Evolutionary conservation across 108 stramenopile genomes (phyloP).

Genomic region (Licmophora abbreviata): DNA sequence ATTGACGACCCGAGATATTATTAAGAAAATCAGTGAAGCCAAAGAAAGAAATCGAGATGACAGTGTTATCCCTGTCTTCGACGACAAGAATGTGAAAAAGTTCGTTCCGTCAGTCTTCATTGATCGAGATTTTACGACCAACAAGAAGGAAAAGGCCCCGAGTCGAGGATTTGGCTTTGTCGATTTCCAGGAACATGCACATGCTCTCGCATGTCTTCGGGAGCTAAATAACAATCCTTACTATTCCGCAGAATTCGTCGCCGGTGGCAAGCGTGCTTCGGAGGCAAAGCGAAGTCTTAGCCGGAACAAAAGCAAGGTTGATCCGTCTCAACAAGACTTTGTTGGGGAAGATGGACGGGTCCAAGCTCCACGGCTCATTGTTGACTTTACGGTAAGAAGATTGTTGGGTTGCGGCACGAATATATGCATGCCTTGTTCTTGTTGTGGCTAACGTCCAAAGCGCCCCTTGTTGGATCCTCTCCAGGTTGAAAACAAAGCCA

Average conservation of each 20-base stretch:
- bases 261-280: slow-evolving; percentile 57
- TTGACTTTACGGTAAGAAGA: slow-evolving; percentile 71
- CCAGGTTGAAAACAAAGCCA: slow-evolving; percentile 75
- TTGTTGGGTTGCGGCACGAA: not conserved
- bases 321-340: slow-evolving; percentile 19
- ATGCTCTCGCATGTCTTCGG: slow-evolving; percentile 93
- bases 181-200: slow-evolving; percentile 92
- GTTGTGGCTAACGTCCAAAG: not conserved
- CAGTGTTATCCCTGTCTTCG: slow-evolving; percentile 38
- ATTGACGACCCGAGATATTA: slow-evolving; percentile 57
- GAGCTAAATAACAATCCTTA: slow-evolving; percentile 94
- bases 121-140: slow-evolving; percentile 56
- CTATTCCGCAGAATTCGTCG: slow-evolving; percentile 62
- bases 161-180: slow-evolving; percentile 98
- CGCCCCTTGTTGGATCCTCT: not conserved
- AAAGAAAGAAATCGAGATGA: slow-evolving; percentile 9
- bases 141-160: slow-evolving; percentile 38
- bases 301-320: slow-evolving; percentile 9
- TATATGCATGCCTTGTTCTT: slow-evolving; percentile 1
- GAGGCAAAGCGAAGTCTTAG: slow-evolving; percentile 19
- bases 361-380: slow-evolving; percentile 64
- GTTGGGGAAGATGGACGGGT: slow-evolving; percentile 44
- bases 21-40: slow-evolving; percentile 36
- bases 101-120: slow-evolving; percentile 80
- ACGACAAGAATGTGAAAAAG: slow-evolving; percentile 75